phyloP scores from a whole-genome alignment of 441 rosid species.

The Francoa sonchifolia region DNA sequence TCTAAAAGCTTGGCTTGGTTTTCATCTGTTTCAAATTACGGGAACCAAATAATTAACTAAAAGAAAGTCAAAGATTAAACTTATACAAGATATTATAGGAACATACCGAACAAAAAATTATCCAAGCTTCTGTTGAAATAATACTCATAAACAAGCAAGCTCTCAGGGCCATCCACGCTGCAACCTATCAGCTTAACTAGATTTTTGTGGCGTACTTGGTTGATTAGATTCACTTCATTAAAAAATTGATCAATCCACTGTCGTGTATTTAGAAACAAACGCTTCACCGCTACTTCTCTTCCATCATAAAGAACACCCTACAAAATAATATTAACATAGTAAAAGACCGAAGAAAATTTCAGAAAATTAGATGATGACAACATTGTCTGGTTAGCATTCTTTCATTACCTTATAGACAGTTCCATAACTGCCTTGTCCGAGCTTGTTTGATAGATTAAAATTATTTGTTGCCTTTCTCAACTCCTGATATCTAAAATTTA shows the following conservation, averaged over 20 bases:
- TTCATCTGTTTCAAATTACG: no score
- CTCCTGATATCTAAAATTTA: not conserved
- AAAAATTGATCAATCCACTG: constrained; percentile 74
- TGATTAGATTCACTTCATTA: constrained; percentile 58
- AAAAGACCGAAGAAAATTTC: no score
- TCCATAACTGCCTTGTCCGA: not conserved
- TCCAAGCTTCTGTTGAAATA: constrained; percentile 57
- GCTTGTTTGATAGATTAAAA: not conserved
- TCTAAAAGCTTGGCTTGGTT: no score
- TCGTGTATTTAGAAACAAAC: constrained; percentile 42
- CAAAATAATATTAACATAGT: constrained; percentile 43
- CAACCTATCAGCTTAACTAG: constrained; percentile 63
- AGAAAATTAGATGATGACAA: no score
- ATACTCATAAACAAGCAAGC: constrained; percentile 67
- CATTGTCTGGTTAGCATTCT: constrained; percentile 6
- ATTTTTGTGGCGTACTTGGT: constrained; percentile 49
- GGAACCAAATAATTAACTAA: no score
- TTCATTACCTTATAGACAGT: not conserved
- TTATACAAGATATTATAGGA: no score
- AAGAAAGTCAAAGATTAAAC: no score
- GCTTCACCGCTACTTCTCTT: constrained; percentile 48
- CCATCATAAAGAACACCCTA: constrained; percentile 54
- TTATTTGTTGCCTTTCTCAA: not conserved
- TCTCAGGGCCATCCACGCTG: constrained; percentile 69
- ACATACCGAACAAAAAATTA: constrained; percentile 50